A percentile compares a stretch with the other conserved stretches of the same genome.
Conservation (phyloP, 2,329 filamentous ascomycete genomes). For the Penicillium sclerotigenum region DNA sequence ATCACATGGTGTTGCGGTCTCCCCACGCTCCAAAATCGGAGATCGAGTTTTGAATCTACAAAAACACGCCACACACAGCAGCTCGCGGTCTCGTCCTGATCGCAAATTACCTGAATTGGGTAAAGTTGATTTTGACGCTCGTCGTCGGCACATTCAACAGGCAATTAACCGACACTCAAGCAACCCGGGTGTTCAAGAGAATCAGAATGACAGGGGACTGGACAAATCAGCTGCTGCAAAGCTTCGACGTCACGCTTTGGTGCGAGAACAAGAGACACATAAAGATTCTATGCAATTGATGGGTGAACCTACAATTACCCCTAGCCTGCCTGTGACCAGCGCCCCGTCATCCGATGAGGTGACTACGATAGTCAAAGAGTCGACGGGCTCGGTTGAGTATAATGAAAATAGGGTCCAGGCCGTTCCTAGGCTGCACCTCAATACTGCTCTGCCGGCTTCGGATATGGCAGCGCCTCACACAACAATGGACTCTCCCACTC, state of each 20-base stretch:
- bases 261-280: slow-evolving; percentile 50
- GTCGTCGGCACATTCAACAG: slow-evolving; percentile 76
- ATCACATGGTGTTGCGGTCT: slow-evolving; percentile 68
- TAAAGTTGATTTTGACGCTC: slow-evolving; percentile 79
- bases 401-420: slow-evolving; percentile 8
- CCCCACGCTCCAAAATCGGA: slow-evolving; percentile 63
- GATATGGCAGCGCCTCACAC: slow-evolving; percentile 19
- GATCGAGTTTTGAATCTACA: slow-evolving; percentile 53
- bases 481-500: slow-evolving; percentile 45
- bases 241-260: slow-evolving; percentile 40
- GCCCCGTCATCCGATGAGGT: slow-evolving; percentile 18
- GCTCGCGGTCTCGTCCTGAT: slow-evolving; percentile 34
- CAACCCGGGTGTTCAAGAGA: slow-evolving; percentile 71
- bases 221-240: slow-evolving; percentile 57
- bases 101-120: slow-evolving; percentile 60
- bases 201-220: slow-evolving; percentile 45
- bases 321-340: slow-evolving; percentile 3
- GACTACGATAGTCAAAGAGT: slow-evolving; percentile 24
- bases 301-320: slow-evolving; percentile 13
- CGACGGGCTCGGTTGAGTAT: slow-evolving; percentile 11
- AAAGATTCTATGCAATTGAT: slow-evolving; percentile 25
- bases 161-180: slow-evolving; percentile 61
- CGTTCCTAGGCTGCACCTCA: slow-evolving; percentile 27
- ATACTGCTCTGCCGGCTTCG: slow-evolving; percentile 21
- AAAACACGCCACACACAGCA: slow-evolving; percentile 35